Conservation (phyloP, 1,284 basidiomycete genomes). For the Anthracocystis walkeri region DNA sequence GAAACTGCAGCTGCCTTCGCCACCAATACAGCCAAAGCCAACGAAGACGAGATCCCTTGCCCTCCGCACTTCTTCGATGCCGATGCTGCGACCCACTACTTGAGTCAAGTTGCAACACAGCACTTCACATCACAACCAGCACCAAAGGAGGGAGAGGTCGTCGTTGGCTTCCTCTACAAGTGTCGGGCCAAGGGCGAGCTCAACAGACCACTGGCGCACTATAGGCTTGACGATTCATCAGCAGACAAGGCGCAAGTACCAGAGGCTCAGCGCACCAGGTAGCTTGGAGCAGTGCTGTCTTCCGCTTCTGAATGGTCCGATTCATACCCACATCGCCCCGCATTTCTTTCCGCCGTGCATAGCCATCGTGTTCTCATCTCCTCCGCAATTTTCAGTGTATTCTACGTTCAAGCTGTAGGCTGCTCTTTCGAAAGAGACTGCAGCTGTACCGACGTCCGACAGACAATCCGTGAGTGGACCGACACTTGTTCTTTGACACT, state of each 20-base stretch:
- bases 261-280: constrained; percentile 26
- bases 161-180: constrained; percentile 63
- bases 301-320: background rate
- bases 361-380: background rate
- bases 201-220: constrained; percentile 45
- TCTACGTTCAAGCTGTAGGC: background rate
- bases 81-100: constrained; percentile 54
- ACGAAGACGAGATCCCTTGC: constrained; percentile 49
- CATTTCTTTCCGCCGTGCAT: too few relatives aligned
- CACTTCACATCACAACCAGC: constrained; percentile 59
- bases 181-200: constrained; percentile 59
- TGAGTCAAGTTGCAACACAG: constrained; percentile 52
- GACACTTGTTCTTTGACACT: too few relatives aligned
- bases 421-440: too few relatives aligned
- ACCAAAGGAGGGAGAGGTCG: constrained; percentile 64
- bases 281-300: background rate
- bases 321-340: constrained; percentile 16
- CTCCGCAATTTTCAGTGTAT: background rate
- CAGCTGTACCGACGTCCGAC: too few relatives aligned
- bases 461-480: too few relatives aligned
- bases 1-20: constrained; percentile 27
- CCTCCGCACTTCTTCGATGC: constrained; percentile 60
- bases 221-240: constrained; percentile 34
- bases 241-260: constrained; percentile 20
- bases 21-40: constrained; percentile 18